phyloP scores from a whole-genome alignment of 2,329 filamentous ascomycete genomes.

The Macrophomina tecta region DNA sequence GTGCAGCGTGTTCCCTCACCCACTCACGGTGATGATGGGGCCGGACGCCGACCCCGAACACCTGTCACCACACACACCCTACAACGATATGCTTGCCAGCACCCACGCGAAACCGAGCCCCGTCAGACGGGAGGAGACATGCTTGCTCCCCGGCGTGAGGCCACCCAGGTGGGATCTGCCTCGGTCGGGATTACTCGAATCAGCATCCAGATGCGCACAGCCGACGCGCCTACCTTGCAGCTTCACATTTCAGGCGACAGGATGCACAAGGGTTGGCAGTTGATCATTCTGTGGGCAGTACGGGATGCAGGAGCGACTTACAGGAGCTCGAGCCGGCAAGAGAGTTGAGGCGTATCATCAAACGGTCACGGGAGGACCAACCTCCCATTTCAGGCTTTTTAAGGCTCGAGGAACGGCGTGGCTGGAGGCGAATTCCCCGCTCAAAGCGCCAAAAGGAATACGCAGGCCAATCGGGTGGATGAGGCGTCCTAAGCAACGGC shows the following conservation, averaged over 20 bases:
- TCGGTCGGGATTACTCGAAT: conserved; percentile 12
- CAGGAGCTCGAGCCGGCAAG: background rate
- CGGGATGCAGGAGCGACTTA: background rate
- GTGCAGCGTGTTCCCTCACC: background rate
- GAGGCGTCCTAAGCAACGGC: background rate
- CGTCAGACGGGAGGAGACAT: conserved; percentile 10
- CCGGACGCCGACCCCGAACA: conserved; percentile 16
- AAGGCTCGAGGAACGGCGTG: background rate
- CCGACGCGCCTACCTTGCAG: background rate
- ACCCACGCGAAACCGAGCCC: conserved; percentile 18
- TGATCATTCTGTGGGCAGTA: background rate
- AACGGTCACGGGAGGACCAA: background rate
- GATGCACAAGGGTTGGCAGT: background rate
- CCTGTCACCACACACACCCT: conserved; percentile 20
- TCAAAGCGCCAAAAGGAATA: background rate
- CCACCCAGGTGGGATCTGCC: conserved; percentile 15
- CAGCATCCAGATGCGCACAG: background rate
- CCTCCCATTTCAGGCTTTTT: background rate
- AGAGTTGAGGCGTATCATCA: background rate
- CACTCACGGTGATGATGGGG: conserved; percentile 11
- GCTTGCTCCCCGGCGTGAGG: conserved; percentile 5
- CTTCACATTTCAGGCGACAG: background rate
- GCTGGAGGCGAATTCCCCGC: background rate
- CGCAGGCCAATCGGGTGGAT: conserved; percentile 12
- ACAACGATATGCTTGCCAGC: conserved; percentile 9